A percentile compares a stretch with the other conserved stretches of the same genome.
These are phyloP conservation scores for Podosphaera xanthii DNA, from an alignment of 2,329 filamentous ascomycete species.

Conservation along the genomic window DNA sequence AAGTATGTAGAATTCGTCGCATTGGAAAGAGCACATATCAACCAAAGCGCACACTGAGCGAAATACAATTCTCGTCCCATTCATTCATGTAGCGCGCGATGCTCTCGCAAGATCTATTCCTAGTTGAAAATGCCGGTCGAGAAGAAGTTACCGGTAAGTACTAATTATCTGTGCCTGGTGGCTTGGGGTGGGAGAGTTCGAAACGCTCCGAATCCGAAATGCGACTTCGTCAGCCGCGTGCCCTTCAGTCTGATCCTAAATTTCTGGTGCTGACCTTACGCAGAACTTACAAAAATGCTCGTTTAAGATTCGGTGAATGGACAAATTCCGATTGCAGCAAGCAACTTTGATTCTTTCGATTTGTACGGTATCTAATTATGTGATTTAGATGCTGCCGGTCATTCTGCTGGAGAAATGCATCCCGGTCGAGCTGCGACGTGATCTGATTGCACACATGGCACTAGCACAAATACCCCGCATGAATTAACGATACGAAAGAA, in stretches of 20 bases:
- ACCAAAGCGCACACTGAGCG: not conserved
- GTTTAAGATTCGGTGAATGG: not conserved
- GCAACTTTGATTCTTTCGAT: not conserved
- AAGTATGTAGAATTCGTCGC: constrained; percentile 1
- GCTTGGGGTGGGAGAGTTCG: not conserved
- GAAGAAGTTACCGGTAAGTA: too few relatives aligned
- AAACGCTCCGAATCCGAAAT: not conserved
- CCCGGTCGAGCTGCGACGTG: not conserved
- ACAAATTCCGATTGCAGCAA: not conserved
- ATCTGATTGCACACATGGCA: not conserved
- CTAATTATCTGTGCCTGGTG: not conserved
- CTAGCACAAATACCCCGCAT: not conserved
- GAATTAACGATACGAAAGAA: not conserved
- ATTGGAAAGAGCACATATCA: not conserved
- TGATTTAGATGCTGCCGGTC: not conserved
- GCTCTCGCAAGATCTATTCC: not conserved
- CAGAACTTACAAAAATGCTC: not conserved
- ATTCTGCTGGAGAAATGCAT: not conserved
- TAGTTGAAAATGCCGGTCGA: not conserved
- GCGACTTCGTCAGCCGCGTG: not conserved
- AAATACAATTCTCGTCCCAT: not conserved
- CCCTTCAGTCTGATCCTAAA: not conserved
- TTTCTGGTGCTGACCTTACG: not conserved
- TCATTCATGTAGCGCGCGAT: not conserved
- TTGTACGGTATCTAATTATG: not conserved